These are phyloP conservation scores for Cymodocea nodosa DNA, from an alignment of 116 monocot genomes.

Conservation along the genomic window DNA sequence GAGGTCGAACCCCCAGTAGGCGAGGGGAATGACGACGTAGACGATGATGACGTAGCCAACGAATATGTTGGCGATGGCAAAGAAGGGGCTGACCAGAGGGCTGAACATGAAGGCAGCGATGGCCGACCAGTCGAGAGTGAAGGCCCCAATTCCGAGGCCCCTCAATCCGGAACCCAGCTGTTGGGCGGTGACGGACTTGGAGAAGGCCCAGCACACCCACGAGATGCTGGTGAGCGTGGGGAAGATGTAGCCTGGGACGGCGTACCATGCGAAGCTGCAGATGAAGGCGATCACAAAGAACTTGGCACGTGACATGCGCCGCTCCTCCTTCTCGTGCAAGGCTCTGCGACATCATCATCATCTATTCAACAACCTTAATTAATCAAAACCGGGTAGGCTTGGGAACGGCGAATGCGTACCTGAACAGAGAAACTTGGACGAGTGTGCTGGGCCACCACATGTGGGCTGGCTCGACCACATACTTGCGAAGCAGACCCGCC, in stretches of 20 bases:
- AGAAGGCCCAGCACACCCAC: slow-evolving; percentile 9
- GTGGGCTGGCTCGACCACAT: slow-evolving; percentile 81
- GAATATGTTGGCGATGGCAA: slow-evolving; percentile 6
- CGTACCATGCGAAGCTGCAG: slow-evolving; percentile 29
- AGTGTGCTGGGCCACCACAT: slow-evolving; percentile 99
- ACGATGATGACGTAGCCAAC: slow-evolving; percentile 8
- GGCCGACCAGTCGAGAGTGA: slow-evolving; percentile 12
- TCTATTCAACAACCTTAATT: no score
- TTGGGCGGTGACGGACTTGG: slow-evolving; percentile 9
- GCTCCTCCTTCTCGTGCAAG: slow-evolving; percentile 75
- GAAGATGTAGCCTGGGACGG: slow-evolving; percentile 11
- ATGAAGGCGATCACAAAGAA: slow-evolving; percentile 77
- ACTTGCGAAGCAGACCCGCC: slow-evolving; percentile 85
- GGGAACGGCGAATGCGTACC: slow-evolving; percentile 15
- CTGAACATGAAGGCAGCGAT: slow-evolving; percentile 6
- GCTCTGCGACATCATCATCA: slow-evolving; percentile 27
- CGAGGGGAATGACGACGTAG: slow-evolving; percentile 4
- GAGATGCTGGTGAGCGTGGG: slow-evolving; percentile 16
- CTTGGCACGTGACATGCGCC: slow-evolving; percentile 57
- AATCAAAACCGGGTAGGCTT: no score
- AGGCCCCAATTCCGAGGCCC: slow-evolving; percentile 4
- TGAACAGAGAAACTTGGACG: slow-evolving; percentile 96
- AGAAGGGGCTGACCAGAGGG: slow-evolving; percentile 8
- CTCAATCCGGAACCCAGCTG: slow-evolving; percentile 8
- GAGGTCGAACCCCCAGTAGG: slow-evolving; percentile 15